Base-by-base conservation (phyloP, 2,329 filamentous ascomycete species). In the Apiospora saccharicola region DNA sequence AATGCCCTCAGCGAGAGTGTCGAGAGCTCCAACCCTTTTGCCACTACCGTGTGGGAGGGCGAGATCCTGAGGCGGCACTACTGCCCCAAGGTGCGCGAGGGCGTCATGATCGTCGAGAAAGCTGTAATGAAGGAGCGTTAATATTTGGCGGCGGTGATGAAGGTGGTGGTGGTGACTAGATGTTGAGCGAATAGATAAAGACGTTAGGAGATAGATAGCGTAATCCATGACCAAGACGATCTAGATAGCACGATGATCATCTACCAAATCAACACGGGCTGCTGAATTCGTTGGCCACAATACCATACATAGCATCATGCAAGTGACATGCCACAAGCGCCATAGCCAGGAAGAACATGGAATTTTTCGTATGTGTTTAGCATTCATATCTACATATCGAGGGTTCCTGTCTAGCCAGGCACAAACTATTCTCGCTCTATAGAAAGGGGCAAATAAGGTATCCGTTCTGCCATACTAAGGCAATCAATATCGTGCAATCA, bases 1-100 rank as follows among this genome's bases (percentile, higher is more conserved):
- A 93, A 95, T 82, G 87, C 94, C 0, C 81, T 92, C 61, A 90
- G 91, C 64, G 87, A 88, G 41, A 93, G 92, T 75, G 89, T 97
- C 4, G 96, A 98, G 82, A 91, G 90, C 10, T 95, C 92, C 76
- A 98, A 98, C 83, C 95, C 96, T 0, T 97, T 96, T 82, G 93
- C 95, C 0, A 90, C 91, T 5, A 98, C 94, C 0, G 88, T 97
- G 0, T 99, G 96, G 96, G 96, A 98, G 81, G 95, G 94, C 0
- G 96, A 98, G 84, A 80, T 99, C 72, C 81, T 99, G 77, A 88
- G 92, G 79, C 88, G 89, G 76, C 96, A 99, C 84, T 99, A 93
- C 81, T 95, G 93, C 77, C 96, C 95, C 8, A 92, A 92, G 79
- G 93, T 99, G 1, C 88, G 94, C 75, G 94, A 97, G 78, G 92